A percentile compares a stretch with the other conserved stretches of the same genome.
Conservation (phyloP, 164 flowering plant genomes). For the Protea cynaroides region DNA sequence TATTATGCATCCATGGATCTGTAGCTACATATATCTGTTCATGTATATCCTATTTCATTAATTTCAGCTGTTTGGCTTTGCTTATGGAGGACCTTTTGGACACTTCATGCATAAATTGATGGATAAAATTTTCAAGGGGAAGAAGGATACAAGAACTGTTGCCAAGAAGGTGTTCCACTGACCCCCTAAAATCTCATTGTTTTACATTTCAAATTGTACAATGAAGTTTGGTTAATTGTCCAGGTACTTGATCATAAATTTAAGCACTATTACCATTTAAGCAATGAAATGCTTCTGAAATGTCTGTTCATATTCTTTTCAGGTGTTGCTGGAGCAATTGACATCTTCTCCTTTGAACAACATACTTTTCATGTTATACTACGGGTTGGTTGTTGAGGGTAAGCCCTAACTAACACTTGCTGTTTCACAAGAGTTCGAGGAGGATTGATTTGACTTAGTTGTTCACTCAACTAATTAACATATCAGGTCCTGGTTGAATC, state of each 20-base stretch:
- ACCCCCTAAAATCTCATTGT: too few species aligned
- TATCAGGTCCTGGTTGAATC: not conserved
- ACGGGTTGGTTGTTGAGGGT: slow-evolving; percentile 80
- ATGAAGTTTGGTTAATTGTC: not conserved
- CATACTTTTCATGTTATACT: slow-evolving; percentile 74
- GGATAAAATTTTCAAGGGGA: slow-evolving; percentile 87
- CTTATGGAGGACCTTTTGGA: slow-evolving; percentile 91
- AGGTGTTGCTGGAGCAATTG: slow-evolving; percentile 86
- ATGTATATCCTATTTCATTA: not conserved
- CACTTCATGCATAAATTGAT: slow-evolving; percentile 67
- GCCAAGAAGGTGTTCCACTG: slow-evolving; percentile 70
- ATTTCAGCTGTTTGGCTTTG: slow-evolving; percentile 71
- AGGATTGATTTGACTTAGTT: not conserved
- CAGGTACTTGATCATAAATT: not conserved
- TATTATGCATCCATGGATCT: too few species aligned
- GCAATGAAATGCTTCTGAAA: not conserved
- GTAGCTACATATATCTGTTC: too few species aligned
- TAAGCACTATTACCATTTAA: not conserved
- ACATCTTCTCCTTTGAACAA: slow-evolving; percentile 88
- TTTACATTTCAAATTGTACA: not conserved
- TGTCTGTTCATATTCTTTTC: slow-evolving; percentile 22
- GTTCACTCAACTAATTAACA: not conserved
- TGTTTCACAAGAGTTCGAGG: too few species aligned
- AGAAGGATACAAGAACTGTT: slow-evolving; percentile 67
- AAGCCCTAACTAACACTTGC: slow-evolving; percentile 11